These are phyloP conservation scores for Penicillium sp. DNA, from an alignment of 2,329 filamentous ascomycete species.

Conservation along the genomic window DNA sequence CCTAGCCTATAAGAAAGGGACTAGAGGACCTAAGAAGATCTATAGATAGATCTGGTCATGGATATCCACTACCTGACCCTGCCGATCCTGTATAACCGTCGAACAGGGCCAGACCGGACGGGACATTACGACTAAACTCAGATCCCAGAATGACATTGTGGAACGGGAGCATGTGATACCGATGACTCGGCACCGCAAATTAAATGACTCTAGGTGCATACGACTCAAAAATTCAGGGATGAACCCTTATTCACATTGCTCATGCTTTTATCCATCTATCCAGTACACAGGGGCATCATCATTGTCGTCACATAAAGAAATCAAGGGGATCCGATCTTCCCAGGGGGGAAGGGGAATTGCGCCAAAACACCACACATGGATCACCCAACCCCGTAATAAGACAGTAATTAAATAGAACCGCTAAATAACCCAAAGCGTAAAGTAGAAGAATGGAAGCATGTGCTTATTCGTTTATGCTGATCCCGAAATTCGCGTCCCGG, in stretches of 20 bases:
- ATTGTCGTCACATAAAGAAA: neutral
- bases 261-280: conserved; percentile 5
- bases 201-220: neutral
- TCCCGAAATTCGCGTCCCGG: conserved; percentile 18
- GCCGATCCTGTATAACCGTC: no score
- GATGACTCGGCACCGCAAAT: neutral
- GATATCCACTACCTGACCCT: no score
- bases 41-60: neutral
- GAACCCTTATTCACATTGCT: conserved; percentile 3
- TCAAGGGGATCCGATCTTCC: neutral
- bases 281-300: conserved; percentile 2
- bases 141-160: no score
- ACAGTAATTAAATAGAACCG: conserved; percentile 10
- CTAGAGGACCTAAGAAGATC: neutral
- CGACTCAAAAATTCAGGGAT: neutral
- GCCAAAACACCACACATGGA: neutral
- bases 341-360: neutral
- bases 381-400: conserved; percentile 5
- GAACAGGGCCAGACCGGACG: no score
- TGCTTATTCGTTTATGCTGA: conserved; percentile 15
- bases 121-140: no score
- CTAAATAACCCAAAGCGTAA: conserved; percentile 4
- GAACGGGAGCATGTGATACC: neutral
- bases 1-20: neutral
- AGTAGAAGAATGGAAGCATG: conserved; percentile 3